Conservation (phyloP, 2,329 filamentous ascomycete species). For the Acrocalymma vagum region DNA sequence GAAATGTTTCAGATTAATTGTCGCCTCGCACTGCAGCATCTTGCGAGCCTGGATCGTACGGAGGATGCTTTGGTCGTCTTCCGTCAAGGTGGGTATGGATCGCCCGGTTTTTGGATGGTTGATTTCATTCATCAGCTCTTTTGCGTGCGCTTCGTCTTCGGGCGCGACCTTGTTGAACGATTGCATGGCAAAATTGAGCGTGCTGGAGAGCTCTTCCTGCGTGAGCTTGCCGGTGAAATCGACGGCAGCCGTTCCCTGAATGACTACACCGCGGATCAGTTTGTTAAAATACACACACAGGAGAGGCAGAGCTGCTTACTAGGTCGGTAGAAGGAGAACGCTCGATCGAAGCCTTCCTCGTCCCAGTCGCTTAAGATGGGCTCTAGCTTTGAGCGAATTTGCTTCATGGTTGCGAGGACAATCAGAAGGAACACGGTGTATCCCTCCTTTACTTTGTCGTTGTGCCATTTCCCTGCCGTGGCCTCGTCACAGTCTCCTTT, state of each 20-base stretch:
- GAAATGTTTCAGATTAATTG: no score
- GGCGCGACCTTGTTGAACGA: slow-evolving; percentile 3
- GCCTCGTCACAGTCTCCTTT: slow-evolving; percentile 51
- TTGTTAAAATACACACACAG: background rate
- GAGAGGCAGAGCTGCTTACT: slow-evolving; percentile 35
- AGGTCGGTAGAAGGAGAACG: slow-evolving; percentile 53
- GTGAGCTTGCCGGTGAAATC: slow-evolving; percentile 19
- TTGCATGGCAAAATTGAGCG: slow-evolving; percentile 14
- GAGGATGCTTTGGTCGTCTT: no score
- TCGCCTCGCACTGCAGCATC: no score
- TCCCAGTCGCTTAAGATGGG: slow-evolving; percentile 53
- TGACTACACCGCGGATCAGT: slow-evolving; percentile 24
- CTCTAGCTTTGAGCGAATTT: slow-evolving; percentile 51
- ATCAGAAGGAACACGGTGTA: slow-evolving; percentile 60
- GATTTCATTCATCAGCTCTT: slow-evolving; percentile 2
- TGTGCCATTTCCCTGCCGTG: slow-evolving; percentile 48
- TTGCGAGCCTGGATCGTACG: no score
- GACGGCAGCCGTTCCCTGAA: slow-evolving; percentile 34
- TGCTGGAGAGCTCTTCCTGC: slow-evolving; percentile 27
- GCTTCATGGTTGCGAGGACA: slow-evolving; percentile 49
- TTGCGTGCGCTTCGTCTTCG: slow-evolving; percentile 2
- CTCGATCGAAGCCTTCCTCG: slow-evolving; percentile 54
- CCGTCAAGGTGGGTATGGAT: no score
- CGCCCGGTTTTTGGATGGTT: slow-evolving; percentile 1
- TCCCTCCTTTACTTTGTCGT: slow-evolving; percentile 53